Conservation (phyloP, 768 basidiomycete genomes). For the Boletellus emodensis region DNA sequence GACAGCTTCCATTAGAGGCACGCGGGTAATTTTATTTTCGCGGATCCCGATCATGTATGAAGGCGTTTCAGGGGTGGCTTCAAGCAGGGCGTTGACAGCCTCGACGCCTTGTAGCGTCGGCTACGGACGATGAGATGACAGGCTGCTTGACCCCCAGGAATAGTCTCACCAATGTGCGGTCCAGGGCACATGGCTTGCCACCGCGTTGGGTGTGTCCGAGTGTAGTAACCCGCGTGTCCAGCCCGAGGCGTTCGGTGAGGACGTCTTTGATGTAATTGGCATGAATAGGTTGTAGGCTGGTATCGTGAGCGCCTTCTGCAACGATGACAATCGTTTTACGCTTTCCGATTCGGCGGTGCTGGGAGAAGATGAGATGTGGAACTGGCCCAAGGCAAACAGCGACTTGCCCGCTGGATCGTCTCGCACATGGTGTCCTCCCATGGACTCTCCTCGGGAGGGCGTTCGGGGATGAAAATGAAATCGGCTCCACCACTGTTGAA, state of each 20-base stretch:
- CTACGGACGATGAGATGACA: constrained; percentile 37
- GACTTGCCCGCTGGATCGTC: constrained; percentile 68
- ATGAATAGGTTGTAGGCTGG: constrained; percentile 84
- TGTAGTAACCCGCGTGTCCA: constrained; percentile 95
- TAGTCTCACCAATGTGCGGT: constrained; percentile 78
- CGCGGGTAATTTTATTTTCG: constrained; percentile 92
- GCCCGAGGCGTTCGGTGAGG: constrained; percentile 76
- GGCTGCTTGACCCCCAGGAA: background rate
- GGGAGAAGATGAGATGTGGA: constrained; percentile 2
- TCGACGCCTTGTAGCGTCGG: constrained; percentile 96
- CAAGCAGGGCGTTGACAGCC: constrained; percentile 84
- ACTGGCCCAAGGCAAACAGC: background rate
- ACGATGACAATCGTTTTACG: constrained; percentile 98
- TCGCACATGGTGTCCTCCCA: constrained; percentile 95
- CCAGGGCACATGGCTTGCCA: constrained; percentile 88
- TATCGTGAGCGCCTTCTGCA: constrained; percentile 93
- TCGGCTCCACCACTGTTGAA: constrained; percentile 77
- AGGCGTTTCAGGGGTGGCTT: constrained; percentile 82
- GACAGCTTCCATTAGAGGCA: constrained; percentile 92
- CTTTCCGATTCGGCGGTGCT: constrained; percentile 92
- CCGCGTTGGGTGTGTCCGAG: constrained; percentile 97
- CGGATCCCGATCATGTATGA: constrained; percentile 96
- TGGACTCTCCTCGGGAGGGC: constrained; percentile 68
- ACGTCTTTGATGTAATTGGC: constrained; percentile 90
- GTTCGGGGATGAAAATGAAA: constrained; percentile 96